phyloP scores from a whole-genome alignment of 108 stramenopile genomes.

The Fragilariopsis cylindrus region DNA sequence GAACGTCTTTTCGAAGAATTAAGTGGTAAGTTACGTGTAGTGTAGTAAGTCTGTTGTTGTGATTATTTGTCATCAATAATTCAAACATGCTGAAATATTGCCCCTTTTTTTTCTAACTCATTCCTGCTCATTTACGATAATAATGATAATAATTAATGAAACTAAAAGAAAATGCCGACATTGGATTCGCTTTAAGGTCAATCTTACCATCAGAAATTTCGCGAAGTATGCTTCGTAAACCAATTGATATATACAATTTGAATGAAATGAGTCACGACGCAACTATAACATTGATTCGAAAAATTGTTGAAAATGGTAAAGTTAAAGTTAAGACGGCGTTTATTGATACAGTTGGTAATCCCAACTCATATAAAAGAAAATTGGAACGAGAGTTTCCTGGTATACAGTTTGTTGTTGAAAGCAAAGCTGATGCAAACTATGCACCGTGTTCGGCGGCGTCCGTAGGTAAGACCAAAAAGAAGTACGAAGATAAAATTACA shows the following conservation, averaged over 20 bases:
- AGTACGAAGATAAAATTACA: not conserved
- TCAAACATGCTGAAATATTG: not conserved
- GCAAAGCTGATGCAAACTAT: constrained; percentile 94
- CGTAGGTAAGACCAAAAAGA: constrained; percentile 41
- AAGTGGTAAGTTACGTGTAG: not conserved
- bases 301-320: constrained; percentile 50
- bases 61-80: not conserved
- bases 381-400: constrained; percentile 69
- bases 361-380: constrained; percentile 58
- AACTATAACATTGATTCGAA: constrained; percentile 80
- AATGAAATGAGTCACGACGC: constrained; percentile 86
- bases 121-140: not conserved
- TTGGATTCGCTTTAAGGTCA: constrained; percentile 77
- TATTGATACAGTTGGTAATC: constrained; percentile 90
- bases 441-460: constrained; percentile 83
- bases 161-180: constrained; percentile 36
- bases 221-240: constrained; percentile 78
- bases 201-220: constrained; percentile 80
- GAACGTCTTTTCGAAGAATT: constrained; percentile 52
- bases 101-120: not conserved
- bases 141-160: not conserved
- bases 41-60: not conserved
- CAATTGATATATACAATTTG: constrained; percentile 69
- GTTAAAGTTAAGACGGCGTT: constrained; percentile 63
- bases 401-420: constrained; percentile 86